Evolutionary conservation across 1,284 basidiomycete genomes (phyloP).

Genomic region (Waitea zeae): DNA sequence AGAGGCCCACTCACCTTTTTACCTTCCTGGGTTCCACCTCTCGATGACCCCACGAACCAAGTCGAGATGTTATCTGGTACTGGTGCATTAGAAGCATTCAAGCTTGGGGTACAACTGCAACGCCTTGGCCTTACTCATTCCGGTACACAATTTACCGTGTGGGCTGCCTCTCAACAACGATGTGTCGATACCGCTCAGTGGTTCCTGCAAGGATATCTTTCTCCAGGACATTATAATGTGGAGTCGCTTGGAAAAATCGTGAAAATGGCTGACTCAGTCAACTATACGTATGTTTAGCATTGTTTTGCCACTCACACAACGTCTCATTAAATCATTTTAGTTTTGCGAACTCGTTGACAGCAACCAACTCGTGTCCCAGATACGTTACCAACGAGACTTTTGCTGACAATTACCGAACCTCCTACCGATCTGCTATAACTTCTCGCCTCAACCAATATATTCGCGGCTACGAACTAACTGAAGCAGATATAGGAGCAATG

Average conservation of each 20-base stretch:
- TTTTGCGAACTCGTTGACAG: conserved; percentile 24
- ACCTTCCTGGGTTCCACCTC: conserved; percentile 20
- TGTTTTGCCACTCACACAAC: too few species aligned
- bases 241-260: conserved; percentile 13
- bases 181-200: conserved; percentile 21
- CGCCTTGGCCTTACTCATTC: conserved; percentile 21
- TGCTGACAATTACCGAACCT: conserved; percentile 14
- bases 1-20: conserved; percentile 21
- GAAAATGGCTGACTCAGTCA: conserved; percentile 21
- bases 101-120: conserved; percentile 19
- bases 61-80: not conserved
- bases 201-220: conserved; percentile 22
- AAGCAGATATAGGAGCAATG: conserved; percentile 21
- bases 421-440: conserved; percentile 16
- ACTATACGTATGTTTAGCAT: too few species aligned
- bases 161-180: conserved; percentile 23
- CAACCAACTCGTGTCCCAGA: conserved; percentile 18
- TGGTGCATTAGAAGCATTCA: conserved; percentile 21
- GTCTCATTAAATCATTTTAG: too few species aligned
- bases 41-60: conserved; percentile 22
- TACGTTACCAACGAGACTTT: conserved; percentile 16
- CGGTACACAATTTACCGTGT: conserved; percentile 22
- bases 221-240: conserved; percentile 21
- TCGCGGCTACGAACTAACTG: conserved; percentile 16
- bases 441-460: conserved; percentile 18